Base-by-base conservation (phyloP, 805 yeast species). In the Zygosaccharomyces bailii region DNA sequence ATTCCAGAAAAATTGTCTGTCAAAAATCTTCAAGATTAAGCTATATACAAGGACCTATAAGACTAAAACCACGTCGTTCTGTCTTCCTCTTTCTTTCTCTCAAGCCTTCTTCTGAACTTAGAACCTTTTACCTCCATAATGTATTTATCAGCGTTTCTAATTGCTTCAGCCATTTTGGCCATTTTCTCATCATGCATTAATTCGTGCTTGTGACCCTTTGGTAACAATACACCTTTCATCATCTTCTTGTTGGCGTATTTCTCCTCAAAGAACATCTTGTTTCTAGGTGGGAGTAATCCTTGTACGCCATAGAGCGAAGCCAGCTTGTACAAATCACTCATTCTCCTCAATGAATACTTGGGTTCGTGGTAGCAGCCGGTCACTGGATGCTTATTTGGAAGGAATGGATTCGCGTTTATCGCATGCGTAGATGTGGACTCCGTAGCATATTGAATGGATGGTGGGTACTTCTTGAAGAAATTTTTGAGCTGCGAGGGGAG, bases 381-480 rank as follows among this genome's bases (percentile, higher is more conserved):
- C 17, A 84, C 77, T 16, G 95, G 88, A 63, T 89, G 89, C 58
- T 76, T 84, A 65, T 87, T 89, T 18, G 95, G 83, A 44, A 87
- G 65, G 65, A 90, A 90, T 42, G 97, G 97, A 66, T 90, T 90
- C 54, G 89, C 85, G 48, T 78, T 76, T 17, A 77, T 74, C 39
- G 88, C 90, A 39, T 68, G 69, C 17, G 86, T 80, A 21, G 78
- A 68, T 1, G 86, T 77, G 41, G 95, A 84, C 50, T 72, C 74
- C 2, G 72, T 67, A 4, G 86, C 71, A 63, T 88, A 90, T 53
- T 74, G 62, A 14, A 76, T 75, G 17, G 82, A 69, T 6, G 96
- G 96, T 24, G 97, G 97, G 60, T 79, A 86, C 63, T 79, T 82
- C 39, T 78, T 72, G 69, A 90, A 89, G 66, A 89, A 90, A 52